Evolutionary conservation across 164 flowering plant species (phyloP), one percentile per base, ranked within the genome.

Genomic region (Tinospora cordifolia): DNA sequence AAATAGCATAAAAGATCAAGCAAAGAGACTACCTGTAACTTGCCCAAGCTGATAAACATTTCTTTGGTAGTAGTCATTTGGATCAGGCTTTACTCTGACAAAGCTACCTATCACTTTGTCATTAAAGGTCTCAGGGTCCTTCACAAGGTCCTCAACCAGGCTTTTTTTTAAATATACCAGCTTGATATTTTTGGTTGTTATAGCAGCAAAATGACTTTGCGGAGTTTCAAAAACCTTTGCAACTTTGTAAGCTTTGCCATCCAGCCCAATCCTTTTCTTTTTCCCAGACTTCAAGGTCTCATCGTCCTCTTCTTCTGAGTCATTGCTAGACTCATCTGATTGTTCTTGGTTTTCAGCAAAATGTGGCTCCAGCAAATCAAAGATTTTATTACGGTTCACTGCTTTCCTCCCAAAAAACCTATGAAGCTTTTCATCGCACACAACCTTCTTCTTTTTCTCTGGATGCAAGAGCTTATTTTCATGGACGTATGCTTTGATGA

Each of bases 131-230:
- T 83, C 90, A 11, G 78, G 82, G 22, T 69, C 36, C 78, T 82
- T 81, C 62, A 77, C 69, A 4, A 93, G 74, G 67, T 85, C 79
- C 72, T 80, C 79, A 21, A 91, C 76, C 38, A 88, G 77, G 69
- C 83, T 85, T 76, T 82, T 86, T 76, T 63, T 85, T 79, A 93
- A 63, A 75, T 88, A 91, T 51, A 93, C 78, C 63, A 80, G 86
- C 44, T 84, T 86, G 27, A 93, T 75, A 59, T 93, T 93, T 65
- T 81, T 74, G 46, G 74, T 41, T 30, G 69, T 70, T 12, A 93
- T 67, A n/a, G 92, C 66, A 3, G 96, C 98, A 77, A 78, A 89
- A 75, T 77, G 65, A 71, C 81, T 82, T 54, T 71, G 73, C 21
- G 78, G 75, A 36, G 62, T 69, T 30, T 63, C 71, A 0, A 21